Evolutionary conservation across 805 yeast genomes (phyloP).

Genomic region (Yarrowia yakushimensis): DNA sequence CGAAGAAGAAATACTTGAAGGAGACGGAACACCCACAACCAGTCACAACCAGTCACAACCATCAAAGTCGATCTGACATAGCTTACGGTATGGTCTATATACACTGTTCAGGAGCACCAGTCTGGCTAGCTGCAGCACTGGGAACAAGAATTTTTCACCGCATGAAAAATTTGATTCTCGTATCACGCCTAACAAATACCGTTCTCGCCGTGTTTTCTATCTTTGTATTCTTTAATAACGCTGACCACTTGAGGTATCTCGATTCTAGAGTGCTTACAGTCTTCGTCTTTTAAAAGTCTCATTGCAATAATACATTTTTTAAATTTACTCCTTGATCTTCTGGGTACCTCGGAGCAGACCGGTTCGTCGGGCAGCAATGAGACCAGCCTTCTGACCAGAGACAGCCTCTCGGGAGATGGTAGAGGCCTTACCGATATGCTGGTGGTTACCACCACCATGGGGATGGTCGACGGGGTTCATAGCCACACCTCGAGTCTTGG

Average conservation of each 20-base stretch:
- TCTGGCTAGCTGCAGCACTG: too few relatives aligned
- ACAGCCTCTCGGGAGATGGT: conserved; percentile 99
- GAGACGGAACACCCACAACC: too few relatives aligned
- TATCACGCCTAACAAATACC: too few relatives aligned
- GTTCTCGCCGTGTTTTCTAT: too few relatives aligned
- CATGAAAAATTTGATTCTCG: neutral
- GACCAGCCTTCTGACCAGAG: conserved; percentile 99
- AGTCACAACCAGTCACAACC: too few relatives aligned
- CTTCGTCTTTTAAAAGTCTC: neutral
- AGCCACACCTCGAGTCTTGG: conserved; percentile 99
- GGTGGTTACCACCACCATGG: conserved; percentile 99
- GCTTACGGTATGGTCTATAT: too few relatives aligned
- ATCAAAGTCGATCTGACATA: too few relatives aligned
- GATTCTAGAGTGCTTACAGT: neutral
- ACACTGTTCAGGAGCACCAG: too few relatives aligned
- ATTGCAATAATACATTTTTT: conserved; percentile 24
- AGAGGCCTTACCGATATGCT: conserved; percentile 99
- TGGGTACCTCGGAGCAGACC: conserved; percentile 99
- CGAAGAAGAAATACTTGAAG: too few relatives aligned
- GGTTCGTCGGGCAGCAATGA: conserved; percentile 99
- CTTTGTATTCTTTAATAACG: neutral
- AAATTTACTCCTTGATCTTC: conserved; percentile 70
- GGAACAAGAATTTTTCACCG: neutral
- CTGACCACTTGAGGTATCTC: neutral
- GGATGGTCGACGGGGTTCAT: conserved; percentile 99